phyloP scores from a whole-genome alignment of 2,329 filamentous ascomycete genomes.

The Calonectria pseudoturangicola region DNA sequence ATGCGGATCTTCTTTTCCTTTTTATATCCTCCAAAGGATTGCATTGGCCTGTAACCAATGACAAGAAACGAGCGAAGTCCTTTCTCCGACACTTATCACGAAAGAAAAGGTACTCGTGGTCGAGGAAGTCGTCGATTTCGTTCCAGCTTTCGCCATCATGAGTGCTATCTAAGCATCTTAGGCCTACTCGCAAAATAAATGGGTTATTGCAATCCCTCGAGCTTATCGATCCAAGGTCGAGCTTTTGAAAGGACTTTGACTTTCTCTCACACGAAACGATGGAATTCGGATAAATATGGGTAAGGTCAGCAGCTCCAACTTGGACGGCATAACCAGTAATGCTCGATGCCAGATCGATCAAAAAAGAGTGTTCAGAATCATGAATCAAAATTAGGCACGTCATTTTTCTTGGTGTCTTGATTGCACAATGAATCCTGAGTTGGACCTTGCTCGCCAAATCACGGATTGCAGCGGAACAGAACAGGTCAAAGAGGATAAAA shows the following conservation, averaged over 20 bases:
- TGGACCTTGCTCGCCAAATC: not conserved
- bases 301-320: not conserved
- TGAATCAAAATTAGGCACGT: slow-evolving; percentile 34
- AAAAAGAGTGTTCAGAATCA: slow-evolving; percentile 21
- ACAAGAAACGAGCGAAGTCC: slow-evolving; percentile 40
- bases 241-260: not conserved
- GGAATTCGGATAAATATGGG: not conserved
- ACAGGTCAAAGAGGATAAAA: slow-evolving; percentile 31
- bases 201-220: not conserved
- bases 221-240: not conserved
- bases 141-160: not conserved
- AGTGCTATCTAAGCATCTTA: slow-evolving; percentile 17
- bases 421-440: not conserved
- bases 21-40: slow-evolving; percentile 31
- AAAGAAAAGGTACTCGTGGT: slow-evolving; percentile 41
- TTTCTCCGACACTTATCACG: slow-evolving; percentile 30
- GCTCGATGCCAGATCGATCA: slow-evolving; percentile 38
- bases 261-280: slow-evolving; percentile 27
- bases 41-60: slow-evolving; percentile 36
- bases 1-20: slow-evolving; percentile 37
- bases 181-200: not conserved
- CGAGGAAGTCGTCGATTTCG: not conserved
- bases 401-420: slow-evolving; percentile 26
- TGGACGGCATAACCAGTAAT: slow-evolving; percentile 37
- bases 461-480: not conserved